Evolutionary conservation across 768 basidiomycete species (phyloP).

Genomic region (Amanita thiersii): DNA sequence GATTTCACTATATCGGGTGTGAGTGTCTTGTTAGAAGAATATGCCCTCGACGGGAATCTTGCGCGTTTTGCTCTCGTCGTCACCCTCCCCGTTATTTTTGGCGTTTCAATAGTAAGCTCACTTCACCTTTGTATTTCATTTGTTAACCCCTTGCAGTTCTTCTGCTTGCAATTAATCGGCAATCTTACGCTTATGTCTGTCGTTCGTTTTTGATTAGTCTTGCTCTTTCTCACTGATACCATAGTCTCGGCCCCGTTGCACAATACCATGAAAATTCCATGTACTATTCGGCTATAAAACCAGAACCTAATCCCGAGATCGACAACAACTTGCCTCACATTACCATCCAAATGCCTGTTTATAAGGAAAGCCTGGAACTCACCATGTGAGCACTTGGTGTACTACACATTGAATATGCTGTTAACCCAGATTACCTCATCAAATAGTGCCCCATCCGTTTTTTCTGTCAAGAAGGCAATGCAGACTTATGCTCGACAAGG

Average conservation of each 20-base stretch:
- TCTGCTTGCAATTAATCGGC: slow-evolving; percentile 62
- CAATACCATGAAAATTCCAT: slow-evolving; percentile 81
- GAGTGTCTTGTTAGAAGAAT: slow-evolving; percentile 58
- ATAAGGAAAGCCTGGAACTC: slow-evolving; percentile 71
- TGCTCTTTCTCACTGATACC: slow-evolving; percentile 13
- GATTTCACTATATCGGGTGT: slow-evolving; percentile 60
- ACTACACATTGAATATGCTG: background rate
- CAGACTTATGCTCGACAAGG: slow-evolving; percentile 83
- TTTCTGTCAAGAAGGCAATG: slow-evolving; percentile 78
- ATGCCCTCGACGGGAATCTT: slow-evolving; percentile 51
- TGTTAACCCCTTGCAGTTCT: slow-evolving; percentile 42
- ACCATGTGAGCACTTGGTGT: slow-evolving; percentile 50
- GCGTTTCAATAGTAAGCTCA: slow-evolving; percentile 59
- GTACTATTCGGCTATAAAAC: slow-evolving; percentile 69
- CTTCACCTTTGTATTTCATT: background rate
- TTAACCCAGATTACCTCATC: slow-evolving; percentile 9
- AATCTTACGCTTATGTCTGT: slow-evolving; percentile 52
- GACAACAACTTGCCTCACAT: slow-evolving; percentile 69
- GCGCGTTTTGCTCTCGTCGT: slow-evolving; percentile 58
- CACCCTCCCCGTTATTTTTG: slow-evolving; percentile 66
- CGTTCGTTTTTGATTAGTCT: slow-evolving; percentile 13
- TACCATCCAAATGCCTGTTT: slow-evolving; percentile 80
- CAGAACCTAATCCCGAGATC: slow-evolving; percentile 57
- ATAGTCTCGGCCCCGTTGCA: slow-evolving; percentile 66
- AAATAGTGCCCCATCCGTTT: slow-evolving; percentile 58